A percentile compares a stretch with the other conserved stretches of the same genome.
These are phyloP conservation scores for Boletus bicolor DNA, from an alignment of 768 basidiomycete genomes.

Conservation along the genomic window DNA sequence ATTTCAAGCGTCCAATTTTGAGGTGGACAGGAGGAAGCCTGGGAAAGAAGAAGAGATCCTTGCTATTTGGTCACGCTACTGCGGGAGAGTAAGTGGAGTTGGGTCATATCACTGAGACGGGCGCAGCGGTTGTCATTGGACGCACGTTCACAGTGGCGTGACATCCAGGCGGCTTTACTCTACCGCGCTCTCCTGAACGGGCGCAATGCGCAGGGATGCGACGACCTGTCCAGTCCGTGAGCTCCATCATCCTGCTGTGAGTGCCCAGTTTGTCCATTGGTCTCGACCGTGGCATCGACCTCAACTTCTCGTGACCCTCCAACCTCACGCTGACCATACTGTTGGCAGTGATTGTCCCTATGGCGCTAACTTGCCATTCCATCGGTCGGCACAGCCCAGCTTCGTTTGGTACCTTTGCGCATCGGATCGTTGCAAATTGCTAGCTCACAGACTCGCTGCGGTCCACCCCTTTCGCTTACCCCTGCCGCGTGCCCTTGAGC, in stretches of 20 bases:
- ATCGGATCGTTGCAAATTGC: not conserved
- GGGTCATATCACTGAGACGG: constrained; percentile 5
- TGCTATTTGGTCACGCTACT: constrained; percentile 2
- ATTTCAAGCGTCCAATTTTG: not conserved
- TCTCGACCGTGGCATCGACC: not conserved
- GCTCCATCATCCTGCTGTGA: not conserved
- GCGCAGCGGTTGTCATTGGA: too few relatives aligned
- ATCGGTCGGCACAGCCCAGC: constrained; percentile 4
- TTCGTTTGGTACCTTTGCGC: constrained; percentile 6
- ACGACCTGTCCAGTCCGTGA: constrained; percentile 1
- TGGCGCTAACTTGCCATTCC: constrained; percentile 3
- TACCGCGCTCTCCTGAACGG: not conserved
- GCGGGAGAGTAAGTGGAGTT: constrained; percentile 16
- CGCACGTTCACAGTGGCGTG: constrained; percentile 27
- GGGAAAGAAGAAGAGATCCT: too few relatives aligned
- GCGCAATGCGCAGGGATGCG: not conserved
- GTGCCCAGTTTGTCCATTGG: not conserved
- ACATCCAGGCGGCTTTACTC: not conserved
- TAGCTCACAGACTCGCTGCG: constrained; percentile 4
- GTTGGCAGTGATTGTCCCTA: constrained; percentile 6
- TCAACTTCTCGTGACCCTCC: not conserved
- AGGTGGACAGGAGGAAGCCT: not conserved
- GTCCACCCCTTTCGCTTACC: not conserved
- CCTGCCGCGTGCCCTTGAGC: constrained; percentile 6
- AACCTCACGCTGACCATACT: not conserved